Conservation (phyloP, 2,329 filamentous ascomycete species). For the Diaporthe citrichinensis region DNA sequence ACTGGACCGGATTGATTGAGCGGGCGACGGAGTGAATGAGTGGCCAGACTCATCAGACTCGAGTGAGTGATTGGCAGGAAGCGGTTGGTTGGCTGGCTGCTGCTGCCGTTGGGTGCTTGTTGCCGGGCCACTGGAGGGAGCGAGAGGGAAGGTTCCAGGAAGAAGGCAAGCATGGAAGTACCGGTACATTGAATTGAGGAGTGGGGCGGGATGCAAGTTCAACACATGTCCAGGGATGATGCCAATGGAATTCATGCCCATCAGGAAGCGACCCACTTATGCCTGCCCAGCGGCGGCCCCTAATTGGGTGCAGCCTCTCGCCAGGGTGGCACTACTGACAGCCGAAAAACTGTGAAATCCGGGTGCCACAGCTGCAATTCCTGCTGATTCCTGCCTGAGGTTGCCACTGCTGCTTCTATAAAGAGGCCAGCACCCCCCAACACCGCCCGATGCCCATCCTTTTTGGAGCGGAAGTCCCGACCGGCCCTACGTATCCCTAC, state of each 20-base stretch:
- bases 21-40: neutral
- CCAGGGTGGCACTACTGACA: constrained; percentile 31
- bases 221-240: constrained; percentile 29
- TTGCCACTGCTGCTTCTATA: constrained; percentile 45
- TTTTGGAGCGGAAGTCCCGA: constrained; percentile 70
- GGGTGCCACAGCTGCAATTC: constrained; percentile 53
- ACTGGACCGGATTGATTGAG: constrained; percentile 10
- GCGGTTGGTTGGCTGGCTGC: neutral
- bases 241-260: constrained; percentile 26
- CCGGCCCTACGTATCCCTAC: constrained; percentile 66
- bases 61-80: neutral
- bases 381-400: constrained; percentile 53
- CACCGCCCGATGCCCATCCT: constrained; percentile 59
- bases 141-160: neutral
- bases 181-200: constrained; percentile 30
- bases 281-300: too few relatives aligned
- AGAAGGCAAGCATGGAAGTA: neutral
- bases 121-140: constrained; percentile 26
- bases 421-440: constrained; percentile 59
- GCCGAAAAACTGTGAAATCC: constrained; percentile 42
- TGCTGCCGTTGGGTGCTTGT: constrained; percentile 9
- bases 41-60: constrained; percentile 10
- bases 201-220: constrained; percentile 32
- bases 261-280: constrained; percentile 21
- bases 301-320: constrained; percentile 35